Evolutionary conservation across 805 yeast genomes (phyloP).

Genomic region (Saturnispora saitoi): DNA sequence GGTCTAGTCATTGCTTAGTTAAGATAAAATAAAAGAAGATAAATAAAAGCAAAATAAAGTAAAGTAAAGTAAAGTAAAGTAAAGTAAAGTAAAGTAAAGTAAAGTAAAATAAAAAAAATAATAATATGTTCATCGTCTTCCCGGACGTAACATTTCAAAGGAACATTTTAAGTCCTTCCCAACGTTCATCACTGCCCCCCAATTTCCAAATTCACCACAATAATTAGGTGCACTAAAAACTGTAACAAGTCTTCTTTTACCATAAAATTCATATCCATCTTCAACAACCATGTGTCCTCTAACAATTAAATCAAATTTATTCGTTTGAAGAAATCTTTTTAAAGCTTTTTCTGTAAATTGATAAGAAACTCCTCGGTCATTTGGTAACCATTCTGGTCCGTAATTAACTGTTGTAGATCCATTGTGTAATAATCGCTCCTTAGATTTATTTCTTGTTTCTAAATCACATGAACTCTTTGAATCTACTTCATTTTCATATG

Average conservation of each 20-base stretch:
- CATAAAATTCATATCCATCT: constrained; percentile 80
- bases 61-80: not conserved
- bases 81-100: not conserved
- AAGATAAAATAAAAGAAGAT: too few species aligned
- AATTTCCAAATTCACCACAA: constrained; percentile 72
- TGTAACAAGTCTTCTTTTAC: constrained; percentile 64
- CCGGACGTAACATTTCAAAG: constrained; percentile 60
- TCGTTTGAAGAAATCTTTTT: constrained; percentile 54
- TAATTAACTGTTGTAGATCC: constrained; percentile 2
- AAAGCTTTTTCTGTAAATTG: constrained; percentile 69
- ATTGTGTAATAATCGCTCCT: not conserved
- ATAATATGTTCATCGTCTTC: constrained; percentile 1
- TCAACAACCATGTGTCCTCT: constrained; percentile 89
- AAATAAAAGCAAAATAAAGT: not conserved
- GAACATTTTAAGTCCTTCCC: constrained; percentile 61
- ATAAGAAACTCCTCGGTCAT: constrained; percentile 77
- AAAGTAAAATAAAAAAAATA: not conserved
- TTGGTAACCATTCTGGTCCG: constrained; percentile 57
- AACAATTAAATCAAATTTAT: constrained; percentile 68
- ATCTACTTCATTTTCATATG: constrained; percentile 35
- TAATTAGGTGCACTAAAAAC: constrained; percentile 79
- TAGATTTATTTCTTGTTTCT: not conserved
- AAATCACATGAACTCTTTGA: not conserved
- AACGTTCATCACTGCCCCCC: constrained; percentile 75
- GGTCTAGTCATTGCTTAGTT: too few species aligned